phyloP scores from a whole-genome alignment of 1,284 basidiomycete genomes.

The Boletellus deceptivus region DNA sequence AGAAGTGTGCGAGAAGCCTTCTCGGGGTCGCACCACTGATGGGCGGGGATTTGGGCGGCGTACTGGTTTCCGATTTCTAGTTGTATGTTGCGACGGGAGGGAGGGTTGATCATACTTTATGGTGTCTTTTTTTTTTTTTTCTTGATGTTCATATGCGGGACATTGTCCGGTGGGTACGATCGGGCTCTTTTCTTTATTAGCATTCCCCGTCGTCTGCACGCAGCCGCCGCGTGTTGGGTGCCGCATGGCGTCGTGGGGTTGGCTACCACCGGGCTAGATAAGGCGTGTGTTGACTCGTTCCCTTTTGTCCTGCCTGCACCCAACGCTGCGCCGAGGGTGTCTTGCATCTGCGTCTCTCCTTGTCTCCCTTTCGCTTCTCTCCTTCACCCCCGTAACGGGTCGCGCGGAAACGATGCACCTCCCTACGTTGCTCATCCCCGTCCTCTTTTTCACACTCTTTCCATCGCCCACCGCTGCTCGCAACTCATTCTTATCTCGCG shows the following conservation, averaged over 20 bases:
- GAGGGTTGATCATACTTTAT: conserved; percentile 20
- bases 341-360: conserved; percentile 11
- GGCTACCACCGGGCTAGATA: conserved; percentile 16
- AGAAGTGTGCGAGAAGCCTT: conserved; percentile 80
- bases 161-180: not conserved
- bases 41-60: not conserved
- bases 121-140: not conserved
- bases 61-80: not conserved
- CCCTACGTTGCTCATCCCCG: conserved; percentile 38
- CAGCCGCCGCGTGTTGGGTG: not conserved
- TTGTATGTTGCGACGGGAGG: not conserved
- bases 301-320: conserved; percentile 1
- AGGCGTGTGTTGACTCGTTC: not conserved
- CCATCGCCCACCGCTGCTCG: conserved; percentile 12
- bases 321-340: conserved; percentile 17
- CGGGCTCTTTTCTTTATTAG: too few relatives aligned
- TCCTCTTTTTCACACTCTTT: conserved; percentile 26
- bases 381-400: not conserved
- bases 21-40: conserved; percentile 49
- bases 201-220: not conserved
- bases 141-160: not conserved
- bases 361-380: not conserved
- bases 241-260: not conserved
- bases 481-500: conserved; percentile 30
- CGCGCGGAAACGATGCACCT: conserved; percentile 21